A percentile compares a stretch with the other conserved stretches of the same genome.
Conservation (phyloP, 2,329 filamentous ascomycete species). For the Gnomoniopsis sp. region DNA sequence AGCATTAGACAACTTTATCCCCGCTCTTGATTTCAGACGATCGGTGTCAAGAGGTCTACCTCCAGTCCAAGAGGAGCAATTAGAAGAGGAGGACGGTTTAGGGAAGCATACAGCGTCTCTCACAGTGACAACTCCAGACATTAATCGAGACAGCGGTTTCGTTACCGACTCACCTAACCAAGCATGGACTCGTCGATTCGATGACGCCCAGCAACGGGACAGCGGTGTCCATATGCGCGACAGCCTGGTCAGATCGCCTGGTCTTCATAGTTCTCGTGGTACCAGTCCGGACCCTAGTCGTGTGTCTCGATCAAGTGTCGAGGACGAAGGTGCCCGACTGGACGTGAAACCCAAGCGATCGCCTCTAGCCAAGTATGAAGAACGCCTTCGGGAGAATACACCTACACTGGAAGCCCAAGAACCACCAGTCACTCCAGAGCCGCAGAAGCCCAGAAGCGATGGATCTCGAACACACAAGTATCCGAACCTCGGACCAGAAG, state of each 20-base stretch:
- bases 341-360: conserved; percentile 4
- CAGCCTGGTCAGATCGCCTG: conserved; percentile 32
- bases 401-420: conserved; percentile 35
- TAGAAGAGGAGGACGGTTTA: conserved; percentile 40
- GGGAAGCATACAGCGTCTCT: conserved; percentile 20
- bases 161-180: conserved; percentile 40
- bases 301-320: conserved; percentile 8
- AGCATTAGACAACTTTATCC: conserved; percentile 17
- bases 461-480: conserved; percentile 25
- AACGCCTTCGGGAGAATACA: conserved; percentile 23
- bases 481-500: conserved; percentile 27
- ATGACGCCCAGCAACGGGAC: conserved; percentile 42
- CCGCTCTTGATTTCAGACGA: conserved; percentile 36
- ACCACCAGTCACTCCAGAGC: conserved; percentile 40
- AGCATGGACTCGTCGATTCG: conserved; percentile 31
- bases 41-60: conserved; percentile 44
- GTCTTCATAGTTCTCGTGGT: conserved; percentile 20
- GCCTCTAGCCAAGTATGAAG: conserved; percentile 4
- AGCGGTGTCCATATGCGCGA: conserved; percentile 56
- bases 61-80: conserved; percentile 49
- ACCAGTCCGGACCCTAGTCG: conserved; percentile 17
- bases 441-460: conserved; percentile 35
- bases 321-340: conserved; percentile 12
- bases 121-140: conserved; percentile 28
- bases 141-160: conserved; percentile 49